phyloP scores from a whole-genome alignment of 441 rosid species.

The Gossypium armourianum region DNA sequence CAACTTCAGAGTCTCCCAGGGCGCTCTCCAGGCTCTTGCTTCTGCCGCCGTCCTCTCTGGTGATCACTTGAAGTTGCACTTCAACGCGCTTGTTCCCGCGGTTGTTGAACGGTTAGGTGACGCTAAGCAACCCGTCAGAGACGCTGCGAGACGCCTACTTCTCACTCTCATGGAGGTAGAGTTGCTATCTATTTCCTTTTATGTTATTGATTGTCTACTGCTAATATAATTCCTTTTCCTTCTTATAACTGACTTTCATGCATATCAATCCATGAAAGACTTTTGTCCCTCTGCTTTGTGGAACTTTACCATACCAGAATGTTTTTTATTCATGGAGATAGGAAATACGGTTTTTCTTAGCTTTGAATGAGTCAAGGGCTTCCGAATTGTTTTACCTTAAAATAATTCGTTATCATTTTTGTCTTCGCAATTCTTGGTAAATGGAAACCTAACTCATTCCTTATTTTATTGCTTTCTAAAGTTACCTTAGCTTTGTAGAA shows the following conservation, averaged over 20 bases:
- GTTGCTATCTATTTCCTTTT: neutral
- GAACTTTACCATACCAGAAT: neutral
- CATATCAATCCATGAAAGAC: too few relatives aligned
- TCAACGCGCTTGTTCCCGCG: slow-evolving; percentile 85
- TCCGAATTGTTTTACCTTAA: neutral
- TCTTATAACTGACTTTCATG: neutral
- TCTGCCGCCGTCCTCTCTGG: slow-evolving; percentile 98
- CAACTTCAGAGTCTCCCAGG: slow-evolving; percentile 85
- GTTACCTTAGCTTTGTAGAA: neutral
- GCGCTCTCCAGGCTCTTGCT: slow-evolving; percentile 90
- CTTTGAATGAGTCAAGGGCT: neutral
- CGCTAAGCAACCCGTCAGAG: slow-evolving; percentile 83
- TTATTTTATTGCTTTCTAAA: neutral
- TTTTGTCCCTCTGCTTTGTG: neutral
- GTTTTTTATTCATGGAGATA: neutral
- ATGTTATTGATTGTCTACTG: neutral
- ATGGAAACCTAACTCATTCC: neutral
- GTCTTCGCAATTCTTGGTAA: neutral
- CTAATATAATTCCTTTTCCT: neutral
- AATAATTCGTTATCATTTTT: neutral
- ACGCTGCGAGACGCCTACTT: slow-evolving; percentile 82
- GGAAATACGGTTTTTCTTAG: neutral
- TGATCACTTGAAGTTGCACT: slow-evolving; percentile 81
- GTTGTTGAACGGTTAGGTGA: slow-evolving; percentile 89
- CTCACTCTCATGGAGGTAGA: slow-evolving; percentile 94